Evolutionary conservation across 805 yeast genomes (phyloP), one percentile per base, ranked within the genome.

Genomic region (Citeromyces matritensis): DNA sequence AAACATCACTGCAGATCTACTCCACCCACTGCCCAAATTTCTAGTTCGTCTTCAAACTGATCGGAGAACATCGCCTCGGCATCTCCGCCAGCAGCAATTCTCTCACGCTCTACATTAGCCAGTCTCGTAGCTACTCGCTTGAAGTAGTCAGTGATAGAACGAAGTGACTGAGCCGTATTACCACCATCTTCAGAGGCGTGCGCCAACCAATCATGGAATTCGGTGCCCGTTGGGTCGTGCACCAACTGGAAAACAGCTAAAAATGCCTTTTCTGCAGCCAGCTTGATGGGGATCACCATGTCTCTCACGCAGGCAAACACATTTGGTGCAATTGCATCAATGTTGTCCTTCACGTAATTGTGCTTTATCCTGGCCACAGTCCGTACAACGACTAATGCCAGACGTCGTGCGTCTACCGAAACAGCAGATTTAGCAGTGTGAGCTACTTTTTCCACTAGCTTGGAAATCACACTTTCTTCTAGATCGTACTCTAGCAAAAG

Each of bases 201-300:
- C 2, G 48, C 56, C 34, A 80, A 67, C 95, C 95, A 88, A 8
- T 44, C 43, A 33, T 65, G 66, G 57, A 82, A 84, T 15, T 53
- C 48, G 1, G 38, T 51, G 55, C 66, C 48, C 13, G 61, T 57
- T 7, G 57, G 67, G 39, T 80, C 94, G 17, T 77, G 82, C 23
- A 81, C 76, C 42, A 88, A 58, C 30, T 67, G 61, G 53, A 85
- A 78, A 11, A 84, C 48, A 2, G 82, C 71, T 40, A 86, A 49
- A 50, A 68, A 85, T 1, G 93, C 85, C 57, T 83, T 83, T 51
- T 88, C 98, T 6, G 95, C 95, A 1, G 96, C 95, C 38, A 88
- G 63, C 45, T 85, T 86, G 42, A 88, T 76, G 4, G 98, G 96
- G 45, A 88, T 83, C 30, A 82, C 62, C n/a, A 75, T 65, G 45